These are phyloP conservation scores for Chaetomium cochliodes DNA, from an alignment of 495 filamentous ascomycete genomes.

Conservation along the genomic window DNA sequence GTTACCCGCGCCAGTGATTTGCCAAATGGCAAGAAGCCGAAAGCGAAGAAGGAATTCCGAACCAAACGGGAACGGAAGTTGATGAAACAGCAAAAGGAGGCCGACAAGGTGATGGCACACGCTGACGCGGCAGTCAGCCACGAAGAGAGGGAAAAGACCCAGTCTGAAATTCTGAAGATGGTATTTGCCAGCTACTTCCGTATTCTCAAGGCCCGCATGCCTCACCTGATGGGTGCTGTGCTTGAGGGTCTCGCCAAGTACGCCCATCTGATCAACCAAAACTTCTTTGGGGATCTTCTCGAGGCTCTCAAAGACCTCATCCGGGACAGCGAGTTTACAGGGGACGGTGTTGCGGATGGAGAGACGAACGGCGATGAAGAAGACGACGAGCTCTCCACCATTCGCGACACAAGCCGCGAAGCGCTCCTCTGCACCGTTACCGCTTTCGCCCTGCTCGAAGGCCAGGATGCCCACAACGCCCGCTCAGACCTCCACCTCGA, in stretches of 20 bases:
- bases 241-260: conserved; percentile 83
- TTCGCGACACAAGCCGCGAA: conserved; percentile 73
- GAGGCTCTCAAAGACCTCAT: conserved; percentile 93
- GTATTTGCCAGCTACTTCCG: conserved; percentile 95
- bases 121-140: conserved; percentile 88
- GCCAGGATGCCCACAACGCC: conserved; percentile 76
- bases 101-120: conserved; percentile 90
- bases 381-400: conserved; percentile 41
- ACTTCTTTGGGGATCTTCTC: conserved; percentile 95
- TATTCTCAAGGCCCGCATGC: conserved; percentile 77
- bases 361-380: conserved; percentile 26
- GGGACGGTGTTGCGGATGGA: conserved; percentile 32
- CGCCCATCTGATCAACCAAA: conserved; percentile 93
- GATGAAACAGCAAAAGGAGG: conserved; percentile 74
- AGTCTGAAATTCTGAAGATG: conserved; percentile 90
- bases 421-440: conserved; percentile 93
- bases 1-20: conserved; percentile 59
- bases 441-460: conserved; percentile 87
- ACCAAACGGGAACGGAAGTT: conserved; percentile 56
- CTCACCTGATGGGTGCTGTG: conserved; percentile 86
- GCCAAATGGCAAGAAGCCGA: conserved; percentile 59
- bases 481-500: conserved; percentile 71
- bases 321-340: conserved; percentile 56
- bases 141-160: conserved; percentile 87
- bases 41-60: conserved; percentile 62